Base-by-base conservation (phyloP, 2,329 filamentous ascomycete species). In the Cordyceps cateniannulata region DNA sequence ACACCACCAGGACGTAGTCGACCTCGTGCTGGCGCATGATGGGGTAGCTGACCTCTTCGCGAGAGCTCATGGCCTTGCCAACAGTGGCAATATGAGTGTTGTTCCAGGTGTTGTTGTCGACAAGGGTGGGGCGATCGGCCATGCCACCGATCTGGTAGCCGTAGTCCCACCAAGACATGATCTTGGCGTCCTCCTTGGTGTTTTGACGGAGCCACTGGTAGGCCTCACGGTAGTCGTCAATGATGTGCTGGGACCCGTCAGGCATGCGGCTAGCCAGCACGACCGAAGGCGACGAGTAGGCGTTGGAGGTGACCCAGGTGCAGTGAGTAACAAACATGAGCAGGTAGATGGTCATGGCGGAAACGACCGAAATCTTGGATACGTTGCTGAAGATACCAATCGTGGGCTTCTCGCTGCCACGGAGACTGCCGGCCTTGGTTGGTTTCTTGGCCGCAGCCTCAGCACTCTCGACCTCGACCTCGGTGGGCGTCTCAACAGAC, bases 131-230 rank as follows among this genome's bases (percentile, higher is more conserved):
- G 59, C 95, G 86, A 75, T 99, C 95, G 54, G 95, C 95, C 95
- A 99, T 99, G 67, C 95, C 95, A 78, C 95, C 95, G 75, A 99
- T 99, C 78, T 99, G 95, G 79, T 99, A 99, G 66, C 95, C 95
- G 71, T 99, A 99, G 74, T 99, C 95, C 95, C 95, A 99, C 95
- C 95, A 99, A 1, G 93, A 95, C 93, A 98, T 98, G 72, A 99
- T 89, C 83, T 98, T 99, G 71, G 96, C 93, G 69, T 97, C 90
- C 66, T 93, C 85, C 63, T 88, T 83, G 10, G 96, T 99, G 80
- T 99, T 99, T 76, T 99, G 95, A 65, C 95, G 90, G 54, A 99
- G 87, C 95, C 95, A 99, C 79, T 99, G 96, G 79, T 99, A 99
- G 2, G 95, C 95, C 82, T 99, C 95, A 71, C 95, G 89, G 79